Evolutionary conservation across 1,284 basidiomycete species (phyloP), one percentile per base, ranked within the genome.

Genomic region (Rhodotorula sp.): DNA sequence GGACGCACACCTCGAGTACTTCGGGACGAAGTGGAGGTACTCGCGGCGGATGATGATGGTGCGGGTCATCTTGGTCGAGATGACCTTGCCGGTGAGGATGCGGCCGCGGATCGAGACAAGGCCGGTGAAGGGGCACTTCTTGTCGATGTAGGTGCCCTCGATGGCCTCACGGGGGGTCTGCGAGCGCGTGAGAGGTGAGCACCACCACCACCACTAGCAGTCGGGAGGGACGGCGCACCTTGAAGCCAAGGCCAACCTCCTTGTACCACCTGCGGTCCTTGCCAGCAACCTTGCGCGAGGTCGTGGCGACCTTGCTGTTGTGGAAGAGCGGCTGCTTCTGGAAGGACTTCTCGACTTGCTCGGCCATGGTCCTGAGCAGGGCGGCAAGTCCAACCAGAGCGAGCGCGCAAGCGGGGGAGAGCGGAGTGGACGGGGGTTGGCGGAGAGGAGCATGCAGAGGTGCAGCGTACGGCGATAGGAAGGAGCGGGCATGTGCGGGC

Each of bases 11-110:
- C 75, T 79, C 78, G 81, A 93, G 89, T 99, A 99, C 88, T 99
- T 99, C 80, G 95, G 93, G 82, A 99, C 89, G 85, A 92, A 99
- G 87, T 98, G 97, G 56, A 84, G 81, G 80, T 72, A 99, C 83
- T 99, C 97, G 81, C 97, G 88, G 78, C 97, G 95, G 85, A 99
- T 94, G 85, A 99, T 89, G 83, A 98, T 88, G 74, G 97, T 99
- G 82, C 97, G 93, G 83, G 91, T 97, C 97, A 99, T 99, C 88
- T 99, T 99, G 64, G 95, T 97, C 77, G 96, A 98, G 71, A 99
- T 86, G 78, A 99, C 95, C 83, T 91, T 91, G 83, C 97, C 97
- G 72, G 94, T 96, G 78, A 99, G 86, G 85, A 99, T 98, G 82
- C 97, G 96, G 75, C 97, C 97, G 84, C 97, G 96, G 84, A 99